Percentiles rank a stretch among this genome's conserved stretches.
phyloP scores from a whole-genome alignment of 768 basidiomycete genomes.

The Termitomyces sp. region DNA sequence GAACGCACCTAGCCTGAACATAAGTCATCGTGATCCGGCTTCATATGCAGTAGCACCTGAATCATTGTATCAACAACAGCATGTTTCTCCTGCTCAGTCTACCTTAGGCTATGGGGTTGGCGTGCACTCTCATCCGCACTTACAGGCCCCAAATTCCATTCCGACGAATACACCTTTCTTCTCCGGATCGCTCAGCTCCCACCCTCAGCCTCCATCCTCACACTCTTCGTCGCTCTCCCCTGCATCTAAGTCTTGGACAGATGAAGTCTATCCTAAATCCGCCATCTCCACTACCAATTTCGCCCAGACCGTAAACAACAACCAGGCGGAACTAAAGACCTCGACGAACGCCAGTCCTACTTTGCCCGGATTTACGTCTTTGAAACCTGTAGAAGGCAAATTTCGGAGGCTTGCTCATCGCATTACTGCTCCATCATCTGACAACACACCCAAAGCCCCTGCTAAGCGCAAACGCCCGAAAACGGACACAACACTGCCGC shows the following conservation, averaged over 20 bases:
- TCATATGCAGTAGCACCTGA: slow-evolving; percentile 25
- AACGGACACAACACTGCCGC: slow-evolving; percentile 6
- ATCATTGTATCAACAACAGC: slow-evolving; percentile 21
- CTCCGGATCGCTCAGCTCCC: slow-evolving; percentile 1
- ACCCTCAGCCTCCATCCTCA: slow-evolving; percentile 11
- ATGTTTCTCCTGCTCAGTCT: slow-evolving; percentile 11
- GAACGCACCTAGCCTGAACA: slow-evolving; percentile 9
- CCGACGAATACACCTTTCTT: slow-evolving; percentile 1
- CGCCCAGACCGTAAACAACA: background rate
- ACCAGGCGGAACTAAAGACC: background rate
- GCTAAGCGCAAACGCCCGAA: slow-evolving; percentile 22
- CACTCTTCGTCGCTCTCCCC: slow-evolving; percentile 17
- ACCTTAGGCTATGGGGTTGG: background rate
- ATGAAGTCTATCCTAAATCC: slow-evolving; percentile 15
- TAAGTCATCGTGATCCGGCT: slow-evolving; percentile 12
- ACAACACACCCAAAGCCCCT: slow-evolving; percentile 5
- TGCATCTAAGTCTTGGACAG: slow-evolving; percentile 15
- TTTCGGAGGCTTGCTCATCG: background rate
- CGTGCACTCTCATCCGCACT: slow-evolving; percentile 1
- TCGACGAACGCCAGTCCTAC: background rate
- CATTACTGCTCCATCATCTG: slow-evolving; percentile 3
- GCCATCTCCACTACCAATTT: background rate
- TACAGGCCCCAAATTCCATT: slow-evolving; percentile 11
- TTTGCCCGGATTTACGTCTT: background rate
- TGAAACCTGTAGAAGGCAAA: slow-evolving; percentile 1